Evolutionary conservation across 2,329 filamentous ascomycete species (phyloP).

Genomic region (Chrysoporthe austroafricana): DNA sequence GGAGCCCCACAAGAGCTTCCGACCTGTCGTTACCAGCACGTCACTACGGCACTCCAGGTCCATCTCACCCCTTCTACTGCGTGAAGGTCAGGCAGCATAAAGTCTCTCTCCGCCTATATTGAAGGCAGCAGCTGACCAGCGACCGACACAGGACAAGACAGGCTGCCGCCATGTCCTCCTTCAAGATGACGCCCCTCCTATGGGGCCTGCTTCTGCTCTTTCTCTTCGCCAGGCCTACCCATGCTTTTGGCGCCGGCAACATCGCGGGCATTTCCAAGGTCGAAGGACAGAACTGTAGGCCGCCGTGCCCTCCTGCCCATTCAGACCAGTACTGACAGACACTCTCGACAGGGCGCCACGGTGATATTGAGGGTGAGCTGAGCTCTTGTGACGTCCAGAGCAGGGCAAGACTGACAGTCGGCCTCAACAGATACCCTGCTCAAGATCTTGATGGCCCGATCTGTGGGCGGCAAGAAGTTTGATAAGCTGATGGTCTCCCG

Average conservation of each 20-base stretch:
- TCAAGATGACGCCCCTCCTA: constrained; percentile 54
- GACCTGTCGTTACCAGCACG: constrained; percentile 3
- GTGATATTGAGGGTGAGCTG: constrained; percentile 75
- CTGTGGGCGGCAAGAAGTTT: constrained; percentile 73
- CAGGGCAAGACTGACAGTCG: neutral
- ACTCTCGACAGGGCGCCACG: constrained; percentile 68
- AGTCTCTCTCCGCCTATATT: neutral
- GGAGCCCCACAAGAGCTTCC: constrained; percentile 18
- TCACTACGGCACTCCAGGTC: constrained; percentile 9
- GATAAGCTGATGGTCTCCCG: constrained; percentile 84
- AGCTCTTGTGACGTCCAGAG: neutral
- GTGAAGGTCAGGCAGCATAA: neutral
- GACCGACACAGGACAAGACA: neutral
- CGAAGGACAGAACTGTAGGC: constrained; percentile 79
- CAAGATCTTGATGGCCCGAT: constrained; percentile 63
- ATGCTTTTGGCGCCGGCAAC: constrained; percentile 87
- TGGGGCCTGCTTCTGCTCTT: constrained; percentile 65
- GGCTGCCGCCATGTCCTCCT: constrained; percentile 49
- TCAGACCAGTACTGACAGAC: constrained; percentile 1
- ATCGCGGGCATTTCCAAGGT: constrained; percentile 80
- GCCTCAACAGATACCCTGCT: constrained; percentile 67
- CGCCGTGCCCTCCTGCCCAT: constrained; percentile 6
- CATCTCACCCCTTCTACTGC: neutral
- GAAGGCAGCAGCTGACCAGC: constrained; percentile 10
- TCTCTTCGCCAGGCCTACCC: constrained; percentile 67